These are phyloP conservation scores for Nannochloris sp. DNA, from an alignment of 139 green algal species.

Conservation along the genomic window DNA sequence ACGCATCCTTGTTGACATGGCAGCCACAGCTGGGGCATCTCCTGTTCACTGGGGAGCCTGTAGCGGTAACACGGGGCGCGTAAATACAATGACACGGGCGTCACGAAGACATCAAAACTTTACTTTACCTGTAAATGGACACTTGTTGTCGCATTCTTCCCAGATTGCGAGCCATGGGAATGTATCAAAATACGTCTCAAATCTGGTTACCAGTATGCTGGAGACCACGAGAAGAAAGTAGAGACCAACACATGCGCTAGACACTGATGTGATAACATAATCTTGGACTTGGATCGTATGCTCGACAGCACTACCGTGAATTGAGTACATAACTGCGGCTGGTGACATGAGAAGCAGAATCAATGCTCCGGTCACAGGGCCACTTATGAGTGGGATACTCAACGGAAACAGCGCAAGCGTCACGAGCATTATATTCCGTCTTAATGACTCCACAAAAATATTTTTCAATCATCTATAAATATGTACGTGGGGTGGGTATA, in stretches of 20 bases:
- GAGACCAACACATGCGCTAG: background rate
- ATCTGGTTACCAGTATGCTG: slow-evolving; percentile 8
- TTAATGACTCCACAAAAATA: too few relatives aligned
- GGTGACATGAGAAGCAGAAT: background rate
- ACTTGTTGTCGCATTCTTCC: slow-evolving; percentile 1
- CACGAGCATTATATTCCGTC: background rate
- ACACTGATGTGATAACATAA: background rate
- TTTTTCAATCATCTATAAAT: too few relatives aligned
- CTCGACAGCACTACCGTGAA: background rate
- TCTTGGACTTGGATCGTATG: background rate
- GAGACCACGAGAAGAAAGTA: slow-evolving; percentile 9
- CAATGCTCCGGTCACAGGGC: background rate
- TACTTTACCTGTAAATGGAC: slow-evolving; percentile 30
- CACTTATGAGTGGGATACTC: slow-evolving; percentile 1
- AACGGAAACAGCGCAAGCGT: background rate
- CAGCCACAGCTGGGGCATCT: slow-evolving; percentile 23
- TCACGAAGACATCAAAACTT: background rate
- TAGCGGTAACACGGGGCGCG: background rate
- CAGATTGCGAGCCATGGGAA: slow-evolving; percentile 19
- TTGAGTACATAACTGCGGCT: background rate
- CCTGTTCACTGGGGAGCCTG: slow-evolving; percentile 20
- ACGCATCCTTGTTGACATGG: slow-evolving; percentile 17
- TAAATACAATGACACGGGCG: background rate
- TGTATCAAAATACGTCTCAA: slow-evolving; percentile 20
- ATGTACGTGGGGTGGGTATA: too few relatives aligned